Percentiles rank a stretch among this genome's conserved stretches.
Evolutionary conservation across 306 rosid genomes (phyloP).

Genomic region (Canavalia ensiformis): DNA sequence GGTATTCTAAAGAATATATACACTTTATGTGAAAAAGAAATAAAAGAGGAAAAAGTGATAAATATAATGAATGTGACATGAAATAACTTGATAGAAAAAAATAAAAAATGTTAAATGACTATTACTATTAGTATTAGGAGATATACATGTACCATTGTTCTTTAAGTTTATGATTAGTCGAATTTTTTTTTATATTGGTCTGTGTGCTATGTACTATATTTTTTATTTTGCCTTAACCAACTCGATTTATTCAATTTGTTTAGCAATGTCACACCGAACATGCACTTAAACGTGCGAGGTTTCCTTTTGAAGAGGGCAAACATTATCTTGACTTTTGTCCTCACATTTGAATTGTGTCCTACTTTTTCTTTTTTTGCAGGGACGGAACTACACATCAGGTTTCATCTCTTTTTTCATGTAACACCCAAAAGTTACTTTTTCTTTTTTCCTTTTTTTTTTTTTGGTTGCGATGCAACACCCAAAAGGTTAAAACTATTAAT

Average conservation of each 20-base stretch:
- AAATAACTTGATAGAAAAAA: too few relatives aligned
- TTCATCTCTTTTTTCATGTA: not conserved
- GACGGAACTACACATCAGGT: too few relatives aligned
- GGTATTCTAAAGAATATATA: too few relatives aligned
- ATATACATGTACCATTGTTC: not conserved
- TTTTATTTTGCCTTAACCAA: too few relatives aligned
- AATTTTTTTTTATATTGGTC: not conserved
- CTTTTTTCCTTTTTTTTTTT: too few relatives aligned
- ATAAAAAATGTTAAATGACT: too few relatives aligned
- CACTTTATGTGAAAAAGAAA: too few relatives aligned
- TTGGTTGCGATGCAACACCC: not conserved
- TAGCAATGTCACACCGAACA: not conserved
- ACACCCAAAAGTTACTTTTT: not conserved
- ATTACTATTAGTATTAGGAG: too few relatives aligned
- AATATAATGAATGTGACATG: too few relatives aligned
- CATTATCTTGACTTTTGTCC: not conserved
- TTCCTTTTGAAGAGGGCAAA: not conserved
- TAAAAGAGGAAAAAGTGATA: too few relatives aligned
- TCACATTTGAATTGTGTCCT: not conserved
- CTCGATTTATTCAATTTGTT: not conserved
- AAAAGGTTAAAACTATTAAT: not conserved
- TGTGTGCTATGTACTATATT: too few relatives aligned
- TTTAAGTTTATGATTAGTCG: not conserved
- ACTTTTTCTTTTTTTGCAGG: too few relatives aligned
- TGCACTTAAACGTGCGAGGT: not conserved